phyloP scores from a whole-genome alignment of 352 stramenopile species.

The Phytophthora megakarya region DNA sequence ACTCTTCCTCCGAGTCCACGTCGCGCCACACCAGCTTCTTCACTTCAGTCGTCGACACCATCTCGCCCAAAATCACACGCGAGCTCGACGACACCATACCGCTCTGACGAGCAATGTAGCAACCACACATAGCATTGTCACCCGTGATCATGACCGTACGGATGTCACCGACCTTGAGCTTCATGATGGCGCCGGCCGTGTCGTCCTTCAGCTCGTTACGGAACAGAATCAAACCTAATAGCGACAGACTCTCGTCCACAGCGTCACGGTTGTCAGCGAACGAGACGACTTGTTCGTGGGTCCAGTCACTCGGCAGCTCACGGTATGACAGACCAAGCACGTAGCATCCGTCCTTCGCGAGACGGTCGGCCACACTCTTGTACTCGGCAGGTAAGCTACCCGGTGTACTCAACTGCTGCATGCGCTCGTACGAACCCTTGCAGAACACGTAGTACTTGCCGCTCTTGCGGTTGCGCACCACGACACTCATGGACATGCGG shows the following conservation, averaged over 20 bases:
- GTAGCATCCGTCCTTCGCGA: conserved; percentile 76
- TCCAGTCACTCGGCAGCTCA: conserved; percentile 43
- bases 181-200: conserved; percentile 57
- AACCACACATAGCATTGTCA: conserved; percentile 64
- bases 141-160: conserved; percentile 83
- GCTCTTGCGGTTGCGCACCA: conserved; percentile 65
- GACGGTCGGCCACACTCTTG: conserved; percentile 30
- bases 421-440: conserved; percentile 89
- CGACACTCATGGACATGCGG: conserved; percentile 90
- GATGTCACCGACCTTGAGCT: conserved; percentile 70
- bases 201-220: conserved; percentile 83
- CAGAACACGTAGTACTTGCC: conserved; percentile 80
- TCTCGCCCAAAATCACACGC: conserved; percentile 47
- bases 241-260: conserved; percentile 70
- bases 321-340: conserved; percentile 64
- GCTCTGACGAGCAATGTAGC: conserved; percentile 52
- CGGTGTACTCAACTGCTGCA: conserved; percentile 53
- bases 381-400: conserved; percentile 69
- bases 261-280: conserved; percentile 53
- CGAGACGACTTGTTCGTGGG: conserved; percentile 34
- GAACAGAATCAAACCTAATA: conserved; percentile 84
- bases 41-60: conserved; percentile 31
- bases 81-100: conserved; percentile 42
- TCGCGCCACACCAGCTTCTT: conserved; percentile 54
- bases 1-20: conserved; percentile 46